Percentiles rank a stretch among this genome's conserved stretches.
phyloP scores from a whole-genome alignment of 495 filamentous ascomycete species.

The Glutinoglossum americanum region DNA sequence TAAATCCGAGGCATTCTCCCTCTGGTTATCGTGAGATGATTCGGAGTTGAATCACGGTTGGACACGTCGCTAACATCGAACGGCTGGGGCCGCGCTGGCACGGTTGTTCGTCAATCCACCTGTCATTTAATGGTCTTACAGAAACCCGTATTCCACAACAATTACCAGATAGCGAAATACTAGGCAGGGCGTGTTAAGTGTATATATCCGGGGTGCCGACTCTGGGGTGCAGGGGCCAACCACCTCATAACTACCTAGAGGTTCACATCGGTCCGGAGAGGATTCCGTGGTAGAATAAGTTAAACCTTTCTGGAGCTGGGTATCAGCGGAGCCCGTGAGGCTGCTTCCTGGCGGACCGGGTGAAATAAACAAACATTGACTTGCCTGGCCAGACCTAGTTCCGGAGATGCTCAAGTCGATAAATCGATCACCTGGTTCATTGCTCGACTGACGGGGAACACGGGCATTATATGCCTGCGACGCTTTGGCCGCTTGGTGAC shows the following conservation, averaged over 20 bases:
- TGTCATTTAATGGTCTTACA: neutral
- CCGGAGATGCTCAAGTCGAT: too few relatives aligned
- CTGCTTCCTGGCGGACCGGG: too few relatives aligned
- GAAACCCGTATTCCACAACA: neutral
- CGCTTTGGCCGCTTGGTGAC: neutral
- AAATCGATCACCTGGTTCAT: too few relatives aligned
- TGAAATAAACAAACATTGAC: too few relatives aligned
- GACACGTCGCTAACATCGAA: conserved; percentile 1
- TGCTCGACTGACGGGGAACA: too few relatives aligned
- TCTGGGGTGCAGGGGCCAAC: neutral
- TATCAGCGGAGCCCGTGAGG: too few relatives aligned
- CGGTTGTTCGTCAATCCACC: neutral
- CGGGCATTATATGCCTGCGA: too few relatives aligned
- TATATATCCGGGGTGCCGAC: neutral
- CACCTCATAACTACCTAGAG: neutral
- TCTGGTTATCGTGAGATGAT: neutral
- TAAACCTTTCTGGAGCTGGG: too few relatives aligned
- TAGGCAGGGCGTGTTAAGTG: neutral
- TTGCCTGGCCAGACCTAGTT: too few relatives aligned
- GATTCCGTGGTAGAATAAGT: neutral
- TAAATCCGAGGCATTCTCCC: neutral
- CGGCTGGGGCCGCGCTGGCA: neutral
- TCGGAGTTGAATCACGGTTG: conserved; percentile 1
- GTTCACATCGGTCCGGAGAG: neutral
- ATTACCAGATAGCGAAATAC: neutral